Percentiles rank a stretch among this genome's conserved stretches.
phyloP scores from a whole-genome alignment of 1,284 basidiomycete genomes.

The Anthracocystis panici-leucophaei region DNA sequence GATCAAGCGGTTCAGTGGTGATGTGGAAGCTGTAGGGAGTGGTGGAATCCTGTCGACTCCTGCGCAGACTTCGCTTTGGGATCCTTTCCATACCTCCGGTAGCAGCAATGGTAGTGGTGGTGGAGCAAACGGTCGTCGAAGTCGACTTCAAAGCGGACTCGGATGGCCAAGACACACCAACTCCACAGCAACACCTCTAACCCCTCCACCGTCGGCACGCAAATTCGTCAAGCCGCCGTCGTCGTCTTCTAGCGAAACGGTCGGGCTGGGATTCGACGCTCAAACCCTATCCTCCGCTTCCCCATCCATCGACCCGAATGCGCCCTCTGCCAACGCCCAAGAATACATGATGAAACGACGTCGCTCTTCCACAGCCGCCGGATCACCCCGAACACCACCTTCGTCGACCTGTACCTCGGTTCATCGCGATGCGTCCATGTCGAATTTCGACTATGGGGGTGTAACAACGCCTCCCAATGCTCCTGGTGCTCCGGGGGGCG shows the following conservation, averaged over 20 bases:
- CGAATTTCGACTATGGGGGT: not conserved
- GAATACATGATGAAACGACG: constrained; percentile 29
- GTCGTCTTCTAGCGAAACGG: not conserved
- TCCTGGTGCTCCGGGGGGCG: constrained; percentile 35
- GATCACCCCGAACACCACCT: constrained; percentile 21
- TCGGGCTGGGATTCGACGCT: constrained; percentile 18
- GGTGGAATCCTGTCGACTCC: constrained; percentile 35
- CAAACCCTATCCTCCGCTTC: constrained; percentile 12
- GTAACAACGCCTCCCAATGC: constrained; percentile 24
- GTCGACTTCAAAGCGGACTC: constrained; percentile 8
- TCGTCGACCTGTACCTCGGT: too few relatives aligned
- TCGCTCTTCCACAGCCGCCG: not conserved
- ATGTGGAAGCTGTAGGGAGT: constrained; percentile 3
- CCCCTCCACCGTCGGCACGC: constrained; percentile 22
- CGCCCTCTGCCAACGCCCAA: constrained; percentile 22
- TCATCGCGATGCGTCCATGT: not conserved
- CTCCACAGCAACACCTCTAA: constrained; percentile 10
- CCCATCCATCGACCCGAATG: not conserved
- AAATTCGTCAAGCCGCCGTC: constrained; percentile 1
- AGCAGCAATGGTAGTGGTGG: constrained; percentile 5
- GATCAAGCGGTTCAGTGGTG: constrained; percentile 24
- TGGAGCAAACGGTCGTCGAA: constrained; percentile 13
- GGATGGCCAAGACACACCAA: constrained; percentile 10
- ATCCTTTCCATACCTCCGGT: constrained; percentile 24
- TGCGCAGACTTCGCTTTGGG: constrained; percentile 42